These are phyloP conservation scores for Tuber indicum DNA, from an alignment of 495 filamentous ascomycete genomes.

Conservation along the genomic window DNA sequence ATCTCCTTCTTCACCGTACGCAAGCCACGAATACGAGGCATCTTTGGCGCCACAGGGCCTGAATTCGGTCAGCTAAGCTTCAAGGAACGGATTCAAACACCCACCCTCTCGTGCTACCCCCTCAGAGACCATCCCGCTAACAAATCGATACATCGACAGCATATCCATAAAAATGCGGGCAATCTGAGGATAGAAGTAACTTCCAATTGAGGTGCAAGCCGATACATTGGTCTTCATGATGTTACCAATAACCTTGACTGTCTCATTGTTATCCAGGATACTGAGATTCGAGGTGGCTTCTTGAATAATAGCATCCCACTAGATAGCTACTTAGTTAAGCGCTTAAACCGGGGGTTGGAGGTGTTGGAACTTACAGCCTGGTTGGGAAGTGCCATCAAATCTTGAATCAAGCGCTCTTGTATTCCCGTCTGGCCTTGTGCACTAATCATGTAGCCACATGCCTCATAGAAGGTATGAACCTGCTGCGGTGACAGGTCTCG, in stretches of 20 bases:
- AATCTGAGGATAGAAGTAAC: slow-evolving; percentile 98
- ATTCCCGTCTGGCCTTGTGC: slow-evolving; percentile 88
- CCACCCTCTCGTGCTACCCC: slow-evolving; percentile 79
- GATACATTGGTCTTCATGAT: slow-evolving; percentile 99
- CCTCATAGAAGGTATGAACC: slow-evolving; percentile 98
- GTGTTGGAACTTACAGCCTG: slow-evolving; percentile 51
- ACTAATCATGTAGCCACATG: slow-evolving; percentile 98
- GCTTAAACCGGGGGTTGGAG: not conserved
- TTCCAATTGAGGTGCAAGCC: slow-evolving; percentile 88
- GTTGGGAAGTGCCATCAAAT: slow-evolving; percentile 90
- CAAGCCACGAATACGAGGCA: slow-evolving; percentile 87
- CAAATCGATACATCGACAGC: slow-evolving; percentile 96
- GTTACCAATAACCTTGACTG: slow-evolving; percentile 96
- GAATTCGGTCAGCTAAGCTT: slow-evolving; percentile 27
- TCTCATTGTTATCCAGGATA: slow-evolving; percentile 81
- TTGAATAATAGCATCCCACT: slow-evolving; percentile 88
- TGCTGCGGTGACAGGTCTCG: slow-evolving; percentile 91
- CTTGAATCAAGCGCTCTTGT: slow-evolving; percentile 83
- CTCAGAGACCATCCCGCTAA: slow-evolving; percentile 91
- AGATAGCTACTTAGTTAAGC: slow-evolving; percentile 26
- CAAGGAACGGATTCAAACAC: slow-evolving; percentile 19
- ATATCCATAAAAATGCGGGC: slow-evolving; percentile 97
- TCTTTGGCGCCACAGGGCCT: slow-evolving; percentile 94
- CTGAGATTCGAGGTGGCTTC: slow-evolving; percentile 72
- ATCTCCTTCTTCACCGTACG: slow-evolving; percentile 99